These are phyloP conservation scores for Cyberlindnera bimundalis DNA, from an alignment of 805 yeast species.

Conservation along the genomic window DNA sequence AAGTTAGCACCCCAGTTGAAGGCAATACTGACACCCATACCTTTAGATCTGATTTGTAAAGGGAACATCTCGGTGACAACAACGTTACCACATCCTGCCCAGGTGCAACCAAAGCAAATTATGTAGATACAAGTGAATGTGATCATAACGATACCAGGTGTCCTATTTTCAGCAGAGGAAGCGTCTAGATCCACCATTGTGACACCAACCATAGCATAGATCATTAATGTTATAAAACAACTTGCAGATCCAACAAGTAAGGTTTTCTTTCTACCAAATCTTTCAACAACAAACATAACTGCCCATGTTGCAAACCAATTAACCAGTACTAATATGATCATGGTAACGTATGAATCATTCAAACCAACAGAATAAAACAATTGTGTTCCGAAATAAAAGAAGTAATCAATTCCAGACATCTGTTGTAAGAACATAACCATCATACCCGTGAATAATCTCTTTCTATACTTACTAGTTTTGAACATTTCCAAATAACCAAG, in stretches of 20 bases:
- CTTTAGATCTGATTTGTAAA: constrained; percentile 57
- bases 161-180: constrained; percentile 23
- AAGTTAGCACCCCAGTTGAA: constrained; percentile 52
- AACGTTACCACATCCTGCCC: constrained; percentile 52
- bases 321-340: constrained; percentile 50
- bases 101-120: constrained; percentile 49
- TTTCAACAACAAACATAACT: constrained; percentile 47
- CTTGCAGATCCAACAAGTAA: constrained; percentile 40
- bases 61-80: constrained; percentile 47
- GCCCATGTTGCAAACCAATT: constrained; percentile 49
- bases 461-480: neutral
- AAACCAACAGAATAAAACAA: constrained; percentile 53
- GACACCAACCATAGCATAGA: constrained; percentile 46
- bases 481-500: constrained; percentile 45
- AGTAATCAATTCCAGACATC: constrained; percentile 63
- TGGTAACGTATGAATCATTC: constrained; percentile 50
- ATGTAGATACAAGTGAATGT: constrained; percentile 50
- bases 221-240: constrained; percentile 52
- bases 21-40: constrained; percentile 52
- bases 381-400: constrained; percentile 60
- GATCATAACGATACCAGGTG: constrained; percentile 52
- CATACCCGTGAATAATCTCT: constrained; percentile 50
- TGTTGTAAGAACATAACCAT: constrained; percentile 58
- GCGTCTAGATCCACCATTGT: constrained; percentile 34
- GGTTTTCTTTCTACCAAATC: constrained; percentile 42